Base-by-base conservation (phyloP, 2,329 filamentous ascomycete genomes). In the Phaeosphaeria sp. region DNA sequence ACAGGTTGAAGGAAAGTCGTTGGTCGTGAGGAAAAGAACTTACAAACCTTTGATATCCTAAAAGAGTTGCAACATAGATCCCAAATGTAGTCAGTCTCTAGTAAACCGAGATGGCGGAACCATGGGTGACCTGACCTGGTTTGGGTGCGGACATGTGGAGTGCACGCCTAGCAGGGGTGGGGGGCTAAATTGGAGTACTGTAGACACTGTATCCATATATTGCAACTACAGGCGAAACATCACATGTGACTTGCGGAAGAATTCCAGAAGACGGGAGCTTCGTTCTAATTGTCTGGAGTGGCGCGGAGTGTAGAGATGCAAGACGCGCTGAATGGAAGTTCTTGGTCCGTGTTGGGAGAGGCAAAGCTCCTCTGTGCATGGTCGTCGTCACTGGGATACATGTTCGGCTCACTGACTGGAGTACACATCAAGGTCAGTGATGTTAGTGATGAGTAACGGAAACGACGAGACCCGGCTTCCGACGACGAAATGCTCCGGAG, bases 121-220 rank as follows among this genome's bases (percentile, higher is more conserved):
- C 15, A 36, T 36, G 30, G 6, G 42, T 18, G 33, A 17, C 30
- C 30, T 46, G 21, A 43, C 36, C 13, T 30, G 17, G 58, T 56
- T 62, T 60, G 59, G 56, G 56, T 25, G 46, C 62, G 63, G 58
- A 64, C 52, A 39, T 42, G 60, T 41, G 49, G 23, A 46, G 60
- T 55, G 27, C 54, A 58, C 61, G 56, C 54, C 57, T 65, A 48
- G 56, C 59, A 54, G 64, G 63, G 55, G 63, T 69, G 60, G 59
- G 62, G 68, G 49, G 66, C 63, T 73, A 66, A 46, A 72, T 69
- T 67, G 65, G 64, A 60, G 66, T 62, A 58, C 65, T 66, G 60
- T 57, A 46, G 25, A 41, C 62, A 58, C 42, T 58, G 60, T 65
- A 59, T 54, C 62, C 61, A 68, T 60, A 68, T 46, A 65, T 63